These are phyloP conservation scores for Pseudonitzschia multistriata DNA, from an alignment of 108 stramenopile genomes.

Conservation along the genomic window DNA sequence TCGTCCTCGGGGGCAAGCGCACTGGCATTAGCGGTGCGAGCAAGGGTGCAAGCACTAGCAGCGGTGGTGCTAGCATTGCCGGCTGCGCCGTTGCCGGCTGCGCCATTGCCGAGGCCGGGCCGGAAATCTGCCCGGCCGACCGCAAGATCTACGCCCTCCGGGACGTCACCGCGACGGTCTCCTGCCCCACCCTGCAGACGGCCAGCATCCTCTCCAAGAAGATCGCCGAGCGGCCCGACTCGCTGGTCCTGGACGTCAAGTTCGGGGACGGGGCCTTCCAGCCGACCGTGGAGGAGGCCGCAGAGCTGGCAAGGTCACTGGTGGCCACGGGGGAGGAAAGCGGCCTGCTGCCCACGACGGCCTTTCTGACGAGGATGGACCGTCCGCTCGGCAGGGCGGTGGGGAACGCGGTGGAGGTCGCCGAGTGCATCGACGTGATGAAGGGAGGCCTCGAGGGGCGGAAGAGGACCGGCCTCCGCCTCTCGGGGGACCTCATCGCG, in stretches of 20 bases:
- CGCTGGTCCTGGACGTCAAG: conserved; percentile 80
- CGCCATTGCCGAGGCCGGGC: conserved; percentile 59
- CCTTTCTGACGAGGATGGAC: conserved; percentile 82
- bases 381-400: conserved; percentile 63
- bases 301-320: conserved; percentile 57
- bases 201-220: conserved; percentile 83
- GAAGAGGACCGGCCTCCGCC: neutral
- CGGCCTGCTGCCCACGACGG: conserved; percentile 64
- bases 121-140: conserved; percentile 69
- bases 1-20: conserved; percentile 26
- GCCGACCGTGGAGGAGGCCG: conserved; percentile 50
- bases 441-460: conserved; percentile 12
- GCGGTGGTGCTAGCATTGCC: too few relatives aligned
- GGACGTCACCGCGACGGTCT: conserved; percentile 81
- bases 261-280: conserved; percentile 73
- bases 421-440: conserved; percentile 75
- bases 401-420: conserved; percentile 83
- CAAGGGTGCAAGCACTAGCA: too few relatives aligned
- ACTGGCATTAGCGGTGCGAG: too few relatives aligned
- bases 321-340: conserved; percentile 69
- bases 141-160: conserved; percentile 79
- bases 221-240: conserved; percentile 78
- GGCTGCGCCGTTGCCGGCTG: conserved; percentile 39
- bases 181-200: conserved; percentile 68
- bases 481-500: conserved; percentile 48